Percentiles rank a stretch among this genome's conserved stretches.
phyloP scores from a whole-genome alignment of 1,139 yeast genomes.

The Hemisphaericaspora subhashii region DNA sequence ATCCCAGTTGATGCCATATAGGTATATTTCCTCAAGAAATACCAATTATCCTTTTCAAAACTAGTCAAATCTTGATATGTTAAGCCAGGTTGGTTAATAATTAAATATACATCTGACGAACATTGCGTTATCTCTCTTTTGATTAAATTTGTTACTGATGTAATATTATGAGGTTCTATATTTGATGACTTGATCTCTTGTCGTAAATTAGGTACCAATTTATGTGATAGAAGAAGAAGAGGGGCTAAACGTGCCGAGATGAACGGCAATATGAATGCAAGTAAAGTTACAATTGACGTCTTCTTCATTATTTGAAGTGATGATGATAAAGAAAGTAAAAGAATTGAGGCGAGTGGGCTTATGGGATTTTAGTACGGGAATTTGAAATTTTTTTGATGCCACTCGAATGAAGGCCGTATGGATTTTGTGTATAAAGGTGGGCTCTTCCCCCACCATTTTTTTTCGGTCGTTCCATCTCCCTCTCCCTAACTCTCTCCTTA shows the following conservation, averaged over 20 bases:
- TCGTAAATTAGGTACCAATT: conserved; percentile 34
- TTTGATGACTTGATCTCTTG: conserved; percentile 24
- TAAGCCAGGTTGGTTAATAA: conserved; percentile 73
- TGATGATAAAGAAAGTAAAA: neutral
- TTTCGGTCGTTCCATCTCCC: too few species aligned
- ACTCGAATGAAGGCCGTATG: too few species aligned
- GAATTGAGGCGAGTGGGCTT: neutral
- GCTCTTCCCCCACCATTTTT: too few species aligned
- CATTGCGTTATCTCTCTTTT: conserved; percentile 58
- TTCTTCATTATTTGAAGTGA: neutral
- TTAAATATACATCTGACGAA: conserved; percentile 65
- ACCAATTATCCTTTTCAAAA: conserved; percentile 44
- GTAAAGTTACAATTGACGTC: neutral
- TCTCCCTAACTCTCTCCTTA: too few species aligned
- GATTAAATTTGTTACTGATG: conserved; percentile 44
- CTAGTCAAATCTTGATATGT: conserved; percentile 54
- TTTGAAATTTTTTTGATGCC: too few species aligned
- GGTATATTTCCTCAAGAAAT: conserved; percentile 53
- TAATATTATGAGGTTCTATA: conserved; percentile 19
- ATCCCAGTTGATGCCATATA: conserved; percentile 63
- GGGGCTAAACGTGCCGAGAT: conserved; percentile 24
- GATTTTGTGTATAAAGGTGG: too few species aligned
- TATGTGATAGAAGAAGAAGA: conserved; percentile 43
- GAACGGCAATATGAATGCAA: conserved; percentile 4
- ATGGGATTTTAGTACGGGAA: too few species aligned